Percentiles rank a stretch among this genome's conserved stretches.
phyloP scores from a whole-genome alignment of 495 filamentous ascomycete species.

The Xylaria cubensis region DNA sequence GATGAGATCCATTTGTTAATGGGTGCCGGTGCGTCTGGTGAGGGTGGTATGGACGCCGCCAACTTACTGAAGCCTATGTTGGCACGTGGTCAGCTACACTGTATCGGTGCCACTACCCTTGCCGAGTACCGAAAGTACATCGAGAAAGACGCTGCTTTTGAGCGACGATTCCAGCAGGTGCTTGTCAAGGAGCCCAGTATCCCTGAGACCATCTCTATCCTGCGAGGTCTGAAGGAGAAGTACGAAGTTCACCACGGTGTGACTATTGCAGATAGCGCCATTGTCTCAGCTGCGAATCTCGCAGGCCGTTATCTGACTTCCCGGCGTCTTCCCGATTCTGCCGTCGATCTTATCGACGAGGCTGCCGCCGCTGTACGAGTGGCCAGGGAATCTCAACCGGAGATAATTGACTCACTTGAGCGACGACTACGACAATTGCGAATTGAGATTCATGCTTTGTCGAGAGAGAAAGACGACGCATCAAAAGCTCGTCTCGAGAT shows the following conservation, averaged over 20 bases:
- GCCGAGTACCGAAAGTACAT: slow-evolving; percentile 98
- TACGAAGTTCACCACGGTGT: slow-evolving; percentile 99
- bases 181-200: slow-evolving; percentile 91
- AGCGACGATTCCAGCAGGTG: slow-evolving; percentile 98
- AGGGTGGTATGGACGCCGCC: slow-evolving; percentile 98
- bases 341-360: slow-evolving; percentile 95
- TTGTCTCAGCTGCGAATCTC: slow-evolving; percentile 87
- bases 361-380: slow-evolving; percentile 94
- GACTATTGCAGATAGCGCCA: slow-evolving; percentile 89
- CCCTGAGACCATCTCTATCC: slow-evolving; percentile 91
- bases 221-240: slow-evolving; percentile 94
- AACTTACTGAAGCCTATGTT: slow-evolving; percentile 96
- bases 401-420: slow-evolving; percentile 91
- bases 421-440: slow-evolving; percentile 85
- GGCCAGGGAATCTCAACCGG: slow-evolving; percentile 92
- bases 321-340: slow-evolving; percentile 91
- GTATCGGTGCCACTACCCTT: slow-evolving; percentile 94
- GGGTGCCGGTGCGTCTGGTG: slow-evolving; percentile 91
- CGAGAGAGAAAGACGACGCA: slow-evolving; percentile 92
- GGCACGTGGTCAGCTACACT: slow-evolving; percentile 94
- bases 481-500: slow-evolving; percentile 79
- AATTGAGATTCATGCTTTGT: slow-evolving; percentile 94
- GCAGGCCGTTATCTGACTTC: slow-evolving; percentile 91
- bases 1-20: slow-evolving; percentile 98
- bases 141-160: slow-evolving; percentile 97